Evolutionary conservation across 371 early-diverging fungal species (phyloP), one percentile per base, ranked within the genome.

Genomic region (Mortierella sp.): DNA sequence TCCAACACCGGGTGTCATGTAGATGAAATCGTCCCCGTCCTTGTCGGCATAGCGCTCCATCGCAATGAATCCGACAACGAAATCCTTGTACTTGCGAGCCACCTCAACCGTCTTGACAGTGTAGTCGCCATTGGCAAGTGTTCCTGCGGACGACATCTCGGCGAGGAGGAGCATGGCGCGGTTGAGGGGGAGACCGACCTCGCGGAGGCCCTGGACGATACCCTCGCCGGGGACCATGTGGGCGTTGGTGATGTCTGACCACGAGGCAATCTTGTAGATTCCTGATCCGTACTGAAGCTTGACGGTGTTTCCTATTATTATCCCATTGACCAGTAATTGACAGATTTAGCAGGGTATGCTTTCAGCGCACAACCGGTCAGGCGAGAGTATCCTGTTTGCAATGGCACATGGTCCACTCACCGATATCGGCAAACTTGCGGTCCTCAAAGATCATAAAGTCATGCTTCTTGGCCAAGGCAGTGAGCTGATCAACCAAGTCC

Each of bases 371-470:
- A 46, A 31, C 1, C 28, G 19, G 34, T 26, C 54, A 6, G 34
- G 34, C n/a, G 67, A 44, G n/a, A 19, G 6, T 61, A 19, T 61
- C 31, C 34, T 5, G 61, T 19, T 19, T 19, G 13, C 31, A 34
- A 14, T 13, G 31, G 2, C 11, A 11, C 31, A 31, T 44, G 4
- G 4, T n/a, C 51, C 43, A 73, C 82, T 86, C 88, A 89, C 93
- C 96, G 79, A 96, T 95, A 84, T 98, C 98, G 71, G 98, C 98
- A 90, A 98, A 98, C 90, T 98, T 98, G 86, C 98, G 95, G 90
- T 99, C 99, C 88, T 99, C 98, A 87, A 98, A 98, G 77, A 99
- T 96, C 89, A 98, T 82, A 88, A 98, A 99, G 82, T 96, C 93
- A 88, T 98, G 98, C 88, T 96, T 94, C 73, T 90, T 90, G 19